A percentile compares a stretch with the other conserved stretches of the same genome.
phyloP scores from a whole-genome alignment of 2,329 filamentous ascomycete genomes.

The Paecilomyces fulvus region DNA sequence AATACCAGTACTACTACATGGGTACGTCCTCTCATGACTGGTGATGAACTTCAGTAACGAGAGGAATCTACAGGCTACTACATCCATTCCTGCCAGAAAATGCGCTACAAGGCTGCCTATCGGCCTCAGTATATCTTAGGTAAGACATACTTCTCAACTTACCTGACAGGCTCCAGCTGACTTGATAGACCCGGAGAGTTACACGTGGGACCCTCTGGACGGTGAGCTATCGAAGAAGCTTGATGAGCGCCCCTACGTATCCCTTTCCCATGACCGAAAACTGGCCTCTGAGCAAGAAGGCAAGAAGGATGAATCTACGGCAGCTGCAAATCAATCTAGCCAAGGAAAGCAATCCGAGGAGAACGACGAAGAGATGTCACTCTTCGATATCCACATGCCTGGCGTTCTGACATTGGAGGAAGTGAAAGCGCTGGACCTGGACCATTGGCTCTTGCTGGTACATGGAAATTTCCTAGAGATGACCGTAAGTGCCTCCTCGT shows the following conservation, averaged over 20 bases:
- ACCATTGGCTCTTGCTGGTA: slow-evolving; percentile 37
- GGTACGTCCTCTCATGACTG: slow-evolving; percentile 25
- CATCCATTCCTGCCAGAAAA: slow-evolving; percentile 49
- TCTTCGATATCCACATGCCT: slow-evolving; percentile 40
- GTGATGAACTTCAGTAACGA: not conserved
- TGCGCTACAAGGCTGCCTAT: slow-evolving; percentile 43
- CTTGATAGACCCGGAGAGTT: slow-evolving; percentile 37
- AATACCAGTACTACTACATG: slow-evolving; percentile 58
- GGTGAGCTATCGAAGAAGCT: slow-evolving; percentile 34
- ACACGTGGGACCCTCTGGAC: slow-evolving; percentile 37
- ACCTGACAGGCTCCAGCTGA: slow-evolving; percentile 1
- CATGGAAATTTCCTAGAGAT: slow-evolving; percentile 35
- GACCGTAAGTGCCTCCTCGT: slow-evolving; percentile 22
- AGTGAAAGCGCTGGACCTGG: slow-evolving; percentile 34
- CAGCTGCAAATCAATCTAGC: not conserved
- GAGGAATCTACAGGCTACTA: slow-evolving; percentile 44
- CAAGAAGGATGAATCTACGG: slow-evolving; percentile 1
- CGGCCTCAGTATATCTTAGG: slow-evolving; percentile 42
- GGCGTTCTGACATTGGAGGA: slow-evolving; percentile 37
- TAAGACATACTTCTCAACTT: slow-evolving; percentile 14
- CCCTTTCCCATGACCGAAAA: slow-evolving; percentile 31
- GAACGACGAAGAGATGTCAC: slow-evolving; percentile 34
- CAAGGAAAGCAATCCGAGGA: slow-evolving; percentile 12
- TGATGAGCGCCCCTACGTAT: slow-evolving; percentile 36
- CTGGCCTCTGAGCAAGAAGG: slow-evolving; percentile 3